Percentiles rank a stretch among this genome's conserved stretches.
Conservation (phyloP, 1,139 yeast genomes). For the Schwanniomyces etchellsii region DNA sequence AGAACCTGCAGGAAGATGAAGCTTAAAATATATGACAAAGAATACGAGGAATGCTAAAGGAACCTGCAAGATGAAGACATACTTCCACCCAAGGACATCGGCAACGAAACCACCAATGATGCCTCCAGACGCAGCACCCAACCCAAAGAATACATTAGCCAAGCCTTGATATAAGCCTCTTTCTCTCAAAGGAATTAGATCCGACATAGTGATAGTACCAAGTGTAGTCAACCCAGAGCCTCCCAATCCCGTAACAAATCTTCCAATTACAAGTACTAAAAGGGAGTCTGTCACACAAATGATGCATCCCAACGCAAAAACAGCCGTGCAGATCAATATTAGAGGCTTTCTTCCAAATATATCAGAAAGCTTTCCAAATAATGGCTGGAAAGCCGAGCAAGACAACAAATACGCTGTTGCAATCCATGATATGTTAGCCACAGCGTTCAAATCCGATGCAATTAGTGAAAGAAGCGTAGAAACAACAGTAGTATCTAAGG, state of each 20-base stretch:
- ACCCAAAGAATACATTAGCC: constrained; percentile 42
- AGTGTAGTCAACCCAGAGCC: constrained; percentile 50
- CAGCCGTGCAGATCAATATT: constrained; percentile 27
- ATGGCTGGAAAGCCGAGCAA: constrained; percentile 52
- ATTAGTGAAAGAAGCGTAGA: constrained; percentile 37
- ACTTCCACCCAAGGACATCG: constrained; percentile 76
- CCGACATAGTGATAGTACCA: constrained; percentile 49
- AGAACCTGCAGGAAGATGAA: constrained; percentile 43
- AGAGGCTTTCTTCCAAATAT: constrained; percentile 68
- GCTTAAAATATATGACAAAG: constrained; percentile 26
- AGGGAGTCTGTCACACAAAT: constrained; percentile 38
- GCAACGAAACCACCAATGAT: constrained; percentile 63
- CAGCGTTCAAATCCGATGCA: constrained; percentile 39
- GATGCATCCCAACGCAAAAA: constrained; percentile 36
- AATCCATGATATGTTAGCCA: constrained; percentile 41
- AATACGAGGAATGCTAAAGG: constrained; percentile 60
- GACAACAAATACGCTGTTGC: constrained; percentile 40
- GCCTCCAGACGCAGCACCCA: constrained; percentile 56
- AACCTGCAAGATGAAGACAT: constrained; percentile 46
- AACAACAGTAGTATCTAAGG: constrained; percentile 40
- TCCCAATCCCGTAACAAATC: constrained; percentile 53
- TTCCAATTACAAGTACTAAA: constrained; percentile 49
- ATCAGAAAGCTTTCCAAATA: constrained; percentile 81
- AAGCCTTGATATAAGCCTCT: constrained; percentile 51
- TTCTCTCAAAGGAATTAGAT: constrained; percentile 46